Conservation (phyloP, 1,139 yeast species). For the Blastobotrys elegans region DNA sequence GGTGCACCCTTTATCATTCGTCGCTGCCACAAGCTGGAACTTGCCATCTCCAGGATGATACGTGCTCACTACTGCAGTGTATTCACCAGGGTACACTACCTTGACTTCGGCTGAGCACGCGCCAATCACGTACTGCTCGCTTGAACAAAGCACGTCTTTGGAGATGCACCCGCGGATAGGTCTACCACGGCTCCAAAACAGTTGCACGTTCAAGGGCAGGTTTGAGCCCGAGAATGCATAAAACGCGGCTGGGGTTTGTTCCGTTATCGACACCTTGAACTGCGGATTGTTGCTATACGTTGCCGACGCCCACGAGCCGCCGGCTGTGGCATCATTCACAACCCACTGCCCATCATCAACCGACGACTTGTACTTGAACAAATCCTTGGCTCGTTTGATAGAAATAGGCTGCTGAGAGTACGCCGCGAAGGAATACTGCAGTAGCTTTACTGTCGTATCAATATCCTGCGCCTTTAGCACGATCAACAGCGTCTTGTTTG, state of each 20-base stretch:
- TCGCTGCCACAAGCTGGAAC: slow-evolving; percentile 21
- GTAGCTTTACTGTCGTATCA: slow-evolving; percentile 31
- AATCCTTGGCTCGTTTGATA: slow-evolving; percentile 34
- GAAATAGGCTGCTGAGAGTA: slow-evolving; percentile 34
- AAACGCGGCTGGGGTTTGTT: slow-evolving; percentile 18
- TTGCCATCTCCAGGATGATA: slow-evolving; percentile 28
- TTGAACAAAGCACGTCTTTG: slow-evolving; percentile 32
- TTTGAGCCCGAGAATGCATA: slow-evolving; percentile 35
- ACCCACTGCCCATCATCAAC: slow-evolving; percentile 47
- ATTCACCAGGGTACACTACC: slow-evolving; percentile 38
- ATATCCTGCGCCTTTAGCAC: slow-evolving; percentile 28
- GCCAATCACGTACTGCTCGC: slow-evolving; percentile 35
- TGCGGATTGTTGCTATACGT: slow-evolving; percentile 62
- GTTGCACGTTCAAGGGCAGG: slow-evolving; percentile 32
- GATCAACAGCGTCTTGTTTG: slow-evolving; percentile 21
- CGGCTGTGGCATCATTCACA: slow-evolving; percentile 40
- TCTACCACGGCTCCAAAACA: slow-evolving; percentile 31
- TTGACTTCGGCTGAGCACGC: slow-evolving; percentile 30
- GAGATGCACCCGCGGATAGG: slow-evolving; percentile 29
- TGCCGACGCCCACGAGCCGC: slow-evolving; percentile 54
- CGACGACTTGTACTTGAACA: slow-evolving; percentile 26
- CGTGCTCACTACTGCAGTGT: slow-evolving; percentile 36
- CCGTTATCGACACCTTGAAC: slow-evolving; percentile 36
- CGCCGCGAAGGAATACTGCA: slow-evolving; percentile 39
- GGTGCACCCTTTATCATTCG: slow-evolving; percentile 18